Evolutionary conservation across 305 asterid genomes (phyloP), one percentile per base, ranked within the genome.

Genomic region (Fraxinus sp.): DNA sequence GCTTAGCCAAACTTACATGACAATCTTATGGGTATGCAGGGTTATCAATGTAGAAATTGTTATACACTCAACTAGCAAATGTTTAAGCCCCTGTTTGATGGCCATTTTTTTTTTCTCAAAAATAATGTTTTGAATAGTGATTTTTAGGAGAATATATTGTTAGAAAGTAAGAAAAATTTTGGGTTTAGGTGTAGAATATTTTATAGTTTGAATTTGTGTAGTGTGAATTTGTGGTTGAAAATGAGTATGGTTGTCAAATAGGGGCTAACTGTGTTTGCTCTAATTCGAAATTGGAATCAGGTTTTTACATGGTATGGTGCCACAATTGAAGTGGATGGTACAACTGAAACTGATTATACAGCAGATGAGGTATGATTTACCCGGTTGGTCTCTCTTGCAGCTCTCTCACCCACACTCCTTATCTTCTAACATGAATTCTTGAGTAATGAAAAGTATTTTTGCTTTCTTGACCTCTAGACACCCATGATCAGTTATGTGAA

Each of bases 301-400:
- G 95, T 93, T 78, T 96, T 96, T 85, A 92, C 98, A 7, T 96
- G 99, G 99, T 87, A 93, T 83, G 98, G 99, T 77, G 99, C 98
- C 26, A 91, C 96, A 32, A 89, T 96, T 84, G 98, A 96, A 87
- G 83, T 94, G 88, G 98, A 96, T 62, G 99, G 98, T 84, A 75
- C 88, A 39, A 90, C 98, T 68, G 98, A 96, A 91, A 93, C 98
- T 35, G 98, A 94, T 83, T 94, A 96, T 86, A 91, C 93, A 70
- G 98, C 98, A 39, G 99, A 96, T 80, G 98, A 96, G 98, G 98
- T 96, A 87, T 76, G 78, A 5, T 73, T 8, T 70, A 7, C 74
- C 24, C 46, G 76, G 22, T 22, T 57, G 75, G 33, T 28, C 78
- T 78, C 18, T 35, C 35, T 57, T 4, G 39, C 22, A 16, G 41